Percentiles rank a stretch among this genome's conserved stretches.
Evolutionary conservation across 225 moss, liverwort and hornwort genomes (phyloP).

Genomic region (Ulota crispa): DNA sequence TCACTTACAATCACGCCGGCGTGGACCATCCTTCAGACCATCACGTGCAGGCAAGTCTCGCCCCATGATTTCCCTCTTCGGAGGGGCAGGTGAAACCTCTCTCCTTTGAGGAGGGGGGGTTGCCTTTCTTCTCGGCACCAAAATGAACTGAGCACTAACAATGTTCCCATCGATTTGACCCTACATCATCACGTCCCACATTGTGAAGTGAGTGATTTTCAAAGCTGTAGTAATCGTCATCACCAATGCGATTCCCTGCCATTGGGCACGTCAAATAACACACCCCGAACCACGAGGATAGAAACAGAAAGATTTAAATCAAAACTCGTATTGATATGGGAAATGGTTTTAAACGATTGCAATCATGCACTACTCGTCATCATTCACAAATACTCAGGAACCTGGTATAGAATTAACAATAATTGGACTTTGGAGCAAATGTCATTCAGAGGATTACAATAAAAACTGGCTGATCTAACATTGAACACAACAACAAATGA

Average conservation of each 20-base stretch:
- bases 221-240: not conserved
- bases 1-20: constrained; percentile 72
- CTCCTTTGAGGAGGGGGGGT: constrained; percentile 60
- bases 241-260: not conserved
- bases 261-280: not conserved
- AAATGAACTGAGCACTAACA: constrained; percentile 91
- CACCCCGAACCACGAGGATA: not conserved
- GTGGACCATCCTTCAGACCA: constrained; percentile 62
- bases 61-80: constrained; percentile 44
- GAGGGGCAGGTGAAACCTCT: constrained; percentile 48
- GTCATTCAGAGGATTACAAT: not conserved
- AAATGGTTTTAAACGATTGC: not conserved
- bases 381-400: not conserved
- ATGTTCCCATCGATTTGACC: constrained; percentile 94
- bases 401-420: not conserved
- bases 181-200: constrained; percentile 40
- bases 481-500: not conserved
- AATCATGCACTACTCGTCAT: not conserved
- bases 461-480: not conserved
- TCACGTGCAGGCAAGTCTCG: constrained; percentile 72
- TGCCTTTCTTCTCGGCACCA: constrained; percentile 80
- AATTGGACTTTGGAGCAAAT: not conserved
- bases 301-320: not conserved
- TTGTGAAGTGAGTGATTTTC: not conserved
- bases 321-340: not conserved